Evolutionary conservation across 768 basidiomycete genomes (phyloP).

Genomic region (Suillus americanus): DNA sequence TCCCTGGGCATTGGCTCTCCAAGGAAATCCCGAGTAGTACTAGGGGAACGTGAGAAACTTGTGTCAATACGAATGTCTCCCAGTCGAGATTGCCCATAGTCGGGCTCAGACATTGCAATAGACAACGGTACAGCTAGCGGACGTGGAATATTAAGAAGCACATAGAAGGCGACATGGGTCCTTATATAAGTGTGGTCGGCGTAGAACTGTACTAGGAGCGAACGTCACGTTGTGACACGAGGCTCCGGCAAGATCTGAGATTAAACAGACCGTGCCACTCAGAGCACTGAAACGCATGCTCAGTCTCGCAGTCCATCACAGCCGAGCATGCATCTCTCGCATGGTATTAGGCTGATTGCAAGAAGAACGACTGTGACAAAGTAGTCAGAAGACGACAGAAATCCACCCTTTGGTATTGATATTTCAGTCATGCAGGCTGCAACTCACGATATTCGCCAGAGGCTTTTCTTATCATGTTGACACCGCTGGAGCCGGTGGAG

Average conservation of each 20-base stretch:
- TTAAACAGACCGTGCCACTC: conserved; percentile 6
- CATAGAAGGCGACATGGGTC: conserved; percentile 4
- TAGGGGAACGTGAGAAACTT: conserved; percentile 27
- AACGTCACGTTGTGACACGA: conserved; percentile 23
- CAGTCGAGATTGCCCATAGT: conserved; percentile 11
- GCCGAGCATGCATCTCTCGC: not conserved
- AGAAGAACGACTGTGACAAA: not conserved
- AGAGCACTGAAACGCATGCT: conserved; percentile 2
- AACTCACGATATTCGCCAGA: not conserved
- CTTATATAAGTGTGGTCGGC: conserved; percentile 3
- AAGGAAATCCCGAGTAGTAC: conserved; percentile 27
- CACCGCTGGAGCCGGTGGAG: not conserved
- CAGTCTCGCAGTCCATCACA: not conserved
- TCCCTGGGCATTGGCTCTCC: conserved; percentile 23
- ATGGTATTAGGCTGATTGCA: not conserved
- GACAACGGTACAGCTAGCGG: not conserved
- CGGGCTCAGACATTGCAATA: conserved; percentile 26
- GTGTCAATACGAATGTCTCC: conserved; percentile 31
- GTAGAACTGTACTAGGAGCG: conserved; percentile 17
- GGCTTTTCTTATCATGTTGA: not conserved
- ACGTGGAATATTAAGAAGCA: conserved; percentile 7
- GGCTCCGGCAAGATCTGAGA: conserved; percentile 29
- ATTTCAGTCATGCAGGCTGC: not conserved
- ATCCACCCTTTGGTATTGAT: not conserved
- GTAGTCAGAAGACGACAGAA: not conserved